phyloP scores from a whole-genome alignment of 768 basidiomycete genomes.

The Kwoniella bestiolae region DNA sequence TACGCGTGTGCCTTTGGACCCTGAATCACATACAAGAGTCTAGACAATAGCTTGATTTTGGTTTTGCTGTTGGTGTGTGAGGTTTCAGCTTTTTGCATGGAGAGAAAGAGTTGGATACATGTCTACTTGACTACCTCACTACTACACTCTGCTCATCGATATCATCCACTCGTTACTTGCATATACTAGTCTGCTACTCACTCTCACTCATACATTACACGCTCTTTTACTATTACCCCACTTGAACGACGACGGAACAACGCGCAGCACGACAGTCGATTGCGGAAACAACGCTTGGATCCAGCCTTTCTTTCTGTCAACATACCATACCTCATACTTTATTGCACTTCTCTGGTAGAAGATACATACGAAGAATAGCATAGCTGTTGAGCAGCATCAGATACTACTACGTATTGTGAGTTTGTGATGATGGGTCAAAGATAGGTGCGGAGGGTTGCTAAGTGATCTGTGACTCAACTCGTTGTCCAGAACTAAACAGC shows the following conservation, averaged over 20 bases:
- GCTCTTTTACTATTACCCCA: background rate
- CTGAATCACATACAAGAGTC: constrained; percentile 5
- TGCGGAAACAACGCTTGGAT: constrained; percentile 2
- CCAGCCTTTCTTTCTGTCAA: background rate
- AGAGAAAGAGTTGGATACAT: background rate
- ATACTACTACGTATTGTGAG: background rate
- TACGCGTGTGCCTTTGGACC: constrained; percentile 8
- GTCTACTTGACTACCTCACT: background rate
- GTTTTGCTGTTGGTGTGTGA: background rate
- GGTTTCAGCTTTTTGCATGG: constrained; percentile 7
- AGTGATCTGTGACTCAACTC: too few species aligned
- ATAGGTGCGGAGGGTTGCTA: background rate
- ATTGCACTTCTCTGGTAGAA: constrained; percentile 7
- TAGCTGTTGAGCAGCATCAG: background rate
- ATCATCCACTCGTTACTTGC: background rate
- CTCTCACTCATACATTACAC: background rate
- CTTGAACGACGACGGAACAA: background rate
- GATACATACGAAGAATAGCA: background rate
- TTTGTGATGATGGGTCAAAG: background rate
- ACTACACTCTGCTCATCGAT: background rate
- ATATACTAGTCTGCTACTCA: background rate
- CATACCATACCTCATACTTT: background rate
- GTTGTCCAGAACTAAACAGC: too few species aligned
- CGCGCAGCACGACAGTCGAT: background rate
- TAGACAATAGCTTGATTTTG: constrained; percentile 6